phyloP scores from a whole-genome alignment of 73 alveolate species.

The Tetrahymena borealis region DNA sequence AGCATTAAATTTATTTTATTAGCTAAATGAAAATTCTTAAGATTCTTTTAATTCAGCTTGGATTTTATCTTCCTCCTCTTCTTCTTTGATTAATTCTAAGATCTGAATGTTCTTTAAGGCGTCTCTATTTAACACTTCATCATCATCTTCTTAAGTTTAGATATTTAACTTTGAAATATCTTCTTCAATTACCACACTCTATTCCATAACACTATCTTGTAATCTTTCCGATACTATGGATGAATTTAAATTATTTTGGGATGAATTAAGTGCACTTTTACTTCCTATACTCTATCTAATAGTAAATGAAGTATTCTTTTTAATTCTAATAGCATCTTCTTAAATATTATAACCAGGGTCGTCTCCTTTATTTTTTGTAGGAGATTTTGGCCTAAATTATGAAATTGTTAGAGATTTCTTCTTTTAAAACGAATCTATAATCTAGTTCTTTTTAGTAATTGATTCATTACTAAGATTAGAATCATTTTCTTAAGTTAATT shows the following conservation, averaged over 20 bases:
- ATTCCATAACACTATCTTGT: not conserved
- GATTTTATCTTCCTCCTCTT: not conserved
- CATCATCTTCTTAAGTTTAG: not conserved
- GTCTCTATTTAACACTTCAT: not conserved
- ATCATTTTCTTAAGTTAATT: no score
- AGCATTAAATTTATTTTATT: no score
- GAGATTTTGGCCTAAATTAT: no score
- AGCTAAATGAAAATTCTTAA: not conserved
- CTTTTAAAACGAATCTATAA: no score
- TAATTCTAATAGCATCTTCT: no score
- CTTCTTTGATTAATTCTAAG: not conserved
- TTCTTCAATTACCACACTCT: not conserved
- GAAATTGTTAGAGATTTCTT: no score
- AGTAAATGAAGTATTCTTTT: not conserved
- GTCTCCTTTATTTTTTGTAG: no score
- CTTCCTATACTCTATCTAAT: no score
- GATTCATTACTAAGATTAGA: no score
- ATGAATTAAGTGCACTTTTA: not conserved
- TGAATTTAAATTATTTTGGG: not conserved
- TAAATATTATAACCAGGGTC: no score
- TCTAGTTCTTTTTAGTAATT: no score
- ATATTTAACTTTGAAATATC: not conserved
- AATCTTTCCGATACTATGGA: not conserved
- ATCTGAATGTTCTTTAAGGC: not conserved
- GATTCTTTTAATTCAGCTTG: not conserved